phyloP scores from a whole-genome alignment of 306 rosid genomes.

The Cucurbita ficifolia region DNA sequence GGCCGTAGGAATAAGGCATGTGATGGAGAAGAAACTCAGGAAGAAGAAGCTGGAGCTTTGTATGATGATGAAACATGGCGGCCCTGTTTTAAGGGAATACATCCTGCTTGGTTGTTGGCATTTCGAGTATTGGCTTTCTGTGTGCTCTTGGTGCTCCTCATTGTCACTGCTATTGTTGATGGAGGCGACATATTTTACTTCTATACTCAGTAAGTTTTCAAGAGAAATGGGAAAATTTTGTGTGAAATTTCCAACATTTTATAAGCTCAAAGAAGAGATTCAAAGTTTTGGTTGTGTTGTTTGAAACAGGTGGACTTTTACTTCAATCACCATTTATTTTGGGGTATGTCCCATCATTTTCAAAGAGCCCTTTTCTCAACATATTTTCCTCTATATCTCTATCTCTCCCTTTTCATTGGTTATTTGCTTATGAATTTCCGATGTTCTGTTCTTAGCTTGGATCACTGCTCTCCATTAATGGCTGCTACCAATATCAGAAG shows the following conservation, averaged over 20 bases:
- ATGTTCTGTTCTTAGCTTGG: slow-evolving; percentile 46
- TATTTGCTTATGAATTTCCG: slow-evolving; percentile 5
- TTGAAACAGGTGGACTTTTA: slow-evolving; percentile 77
- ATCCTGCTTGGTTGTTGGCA: slow-evolving; percentile 79
- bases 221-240: background rate
- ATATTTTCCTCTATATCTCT: background rate
- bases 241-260: background rate
- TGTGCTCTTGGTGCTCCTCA: slow-evolving; percentile 65
- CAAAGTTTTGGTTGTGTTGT: background rate
- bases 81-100: slow-evolving; percentile 76
- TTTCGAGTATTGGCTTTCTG: slow-evolving; percentile 65
- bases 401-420: background rate
- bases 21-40: slow-evolving; percentile 18
- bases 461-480: slow-evolving; percentile 62
- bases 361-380: background rate
- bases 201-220: slow-evolving; percentile 65
- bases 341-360: slow-evolving; percentile 51
- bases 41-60: slow-evolving; percentile 31
- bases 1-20: slow-evolving; percentile 14
- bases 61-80: slow-evolving; percentile 92
- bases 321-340: slow-evolving; percentile 69
- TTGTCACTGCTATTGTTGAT: slow-evolving; percentile 37
- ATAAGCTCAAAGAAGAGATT: background rate
- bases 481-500: slow-evolving; percentile 68
- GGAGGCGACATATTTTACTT: slow-evolving; percentile 68